Percentiles rank a stretch among this genome's conserved stretches.
These are phyloP conservation scores for Kwoniella shivajii DNA, from an alignment of 1,284 basidiomycete species.

Conservation along the genomic window DNA sequence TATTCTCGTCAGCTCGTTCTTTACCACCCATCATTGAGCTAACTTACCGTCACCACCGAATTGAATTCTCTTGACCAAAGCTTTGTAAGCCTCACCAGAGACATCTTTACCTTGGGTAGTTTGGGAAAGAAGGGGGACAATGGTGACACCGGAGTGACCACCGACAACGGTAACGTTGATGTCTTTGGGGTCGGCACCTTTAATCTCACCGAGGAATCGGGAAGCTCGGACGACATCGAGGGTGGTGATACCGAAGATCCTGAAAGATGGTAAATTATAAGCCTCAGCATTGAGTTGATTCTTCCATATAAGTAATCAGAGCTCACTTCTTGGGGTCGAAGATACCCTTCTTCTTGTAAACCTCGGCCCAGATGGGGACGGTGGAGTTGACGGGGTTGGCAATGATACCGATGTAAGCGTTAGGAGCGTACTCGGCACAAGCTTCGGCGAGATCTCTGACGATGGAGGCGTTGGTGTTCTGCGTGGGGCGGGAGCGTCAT, in stretches of 20 bases:
- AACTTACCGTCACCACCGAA: constrained; percentile 86
- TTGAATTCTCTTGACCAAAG: constrained; percentile 73
- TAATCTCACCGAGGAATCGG: constrained; percentile 85
- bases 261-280: constrained; percentile 39
- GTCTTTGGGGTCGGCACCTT: constrained; percentile 65
- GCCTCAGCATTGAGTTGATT: neutral
- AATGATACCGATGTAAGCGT: constrained; percentile 92
- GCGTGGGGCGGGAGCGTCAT: neutral
- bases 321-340: constrained; percentile 85
- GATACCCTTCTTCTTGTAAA: constrained; percentile 87
- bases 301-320: neutral
- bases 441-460: constrained; percentile 89
- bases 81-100: constrained; percentile 61
- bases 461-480: constrained; percentile 87
- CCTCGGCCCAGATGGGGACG: constrained; percentile 93
- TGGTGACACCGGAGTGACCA: constrained; percentile 95
- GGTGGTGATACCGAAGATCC: constrained; percentile 96
- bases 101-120: constrained; percentile 64
- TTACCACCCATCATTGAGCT: too few species aligned
- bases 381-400: constrained; percentile 98
- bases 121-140: constrained; percentile 94
- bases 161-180: constrained; percentile 82
- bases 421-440: constrained; percentile 81
- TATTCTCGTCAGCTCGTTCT: too few species aligned
- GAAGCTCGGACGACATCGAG: constrained; percentile 97